Conservation (phyloP, 441 rosid genomes). For the Bocquillonia castaneifolia region DNA sequence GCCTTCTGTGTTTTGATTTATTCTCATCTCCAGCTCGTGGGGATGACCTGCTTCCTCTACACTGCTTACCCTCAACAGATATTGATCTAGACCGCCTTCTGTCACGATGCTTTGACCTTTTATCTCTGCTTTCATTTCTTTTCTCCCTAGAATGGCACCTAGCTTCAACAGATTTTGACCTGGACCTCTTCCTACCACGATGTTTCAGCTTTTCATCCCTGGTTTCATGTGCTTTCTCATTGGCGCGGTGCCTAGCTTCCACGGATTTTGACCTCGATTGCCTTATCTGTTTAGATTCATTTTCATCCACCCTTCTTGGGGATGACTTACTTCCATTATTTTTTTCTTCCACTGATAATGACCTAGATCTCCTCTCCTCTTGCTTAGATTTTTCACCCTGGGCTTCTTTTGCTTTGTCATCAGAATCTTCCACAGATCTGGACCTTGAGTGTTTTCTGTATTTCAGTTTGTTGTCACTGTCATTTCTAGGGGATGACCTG, state of each 20-base stretch:
- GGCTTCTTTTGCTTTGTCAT: conserved; percentile 37
- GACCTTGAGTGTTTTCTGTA: conserved; percentile 56
- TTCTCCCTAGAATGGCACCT: conserved; percentile 38
- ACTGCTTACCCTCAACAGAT: conserved; percentile 45
- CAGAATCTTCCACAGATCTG: conserved; percentile 49
- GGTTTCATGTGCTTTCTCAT: conserved; percentile 35
- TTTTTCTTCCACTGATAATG: conserved; percentile 48
- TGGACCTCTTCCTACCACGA: conserved; percentile 48
- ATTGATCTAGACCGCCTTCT: conserved; percentile 54
- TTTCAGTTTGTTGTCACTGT: conserved; percentile 40
- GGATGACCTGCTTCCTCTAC: conserved; percentile 43
- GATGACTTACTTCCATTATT: conserved; percentile 36
- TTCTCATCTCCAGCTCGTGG: conserved; percentile 45
- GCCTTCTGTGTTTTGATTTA: conserved; percentile 43
- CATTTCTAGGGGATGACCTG: conserved; percentile 52
- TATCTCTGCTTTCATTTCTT: conserved; percentile 44
- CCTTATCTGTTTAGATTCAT: conserved; percentile 41
- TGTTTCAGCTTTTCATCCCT: conserved; percentile 37
- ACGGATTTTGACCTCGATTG: conserved; percentile 52
- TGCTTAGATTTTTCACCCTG: conserved; percentile 40
- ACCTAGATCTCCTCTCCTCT: conserved; percentile 48
- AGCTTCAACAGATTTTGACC: conserved; percentile 55
- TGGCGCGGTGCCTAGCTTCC: conserved; percentile 36
- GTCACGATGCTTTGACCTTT: conserved; percentile 42
- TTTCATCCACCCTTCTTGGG: conserved; percentile 38